phyloP scores from a whole-genome alignment of 202 grass and related monocot genomes.

The Panicum hallii region DNA sequence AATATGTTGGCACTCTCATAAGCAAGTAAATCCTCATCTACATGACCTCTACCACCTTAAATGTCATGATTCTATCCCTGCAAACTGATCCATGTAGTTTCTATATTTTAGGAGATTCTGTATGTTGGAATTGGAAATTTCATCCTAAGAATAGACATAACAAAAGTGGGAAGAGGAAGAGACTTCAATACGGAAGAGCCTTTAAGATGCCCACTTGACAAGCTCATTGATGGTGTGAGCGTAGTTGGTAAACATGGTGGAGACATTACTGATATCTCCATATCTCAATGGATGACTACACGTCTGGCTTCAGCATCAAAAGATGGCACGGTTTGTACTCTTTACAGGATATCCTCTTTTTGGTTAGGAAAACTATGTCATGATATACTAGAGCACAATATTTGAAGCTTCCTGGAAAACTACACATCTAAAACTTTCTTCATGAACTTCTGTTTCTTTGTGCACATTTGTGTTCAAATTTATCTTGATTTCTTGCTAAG shows the following conservation, averaged over 20 bases:
- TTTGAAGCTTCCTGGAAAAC: slow-evolving; percentile 23
- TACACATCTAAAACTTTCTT: neutral
- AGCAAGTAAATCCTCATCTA: slow-evolving; percentile 71
- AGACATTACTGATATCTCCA: slow-evolving; percentile 83
- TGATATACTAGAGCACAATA: neutral
- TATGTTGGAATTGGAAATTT: slow-evolving; percentile 86
- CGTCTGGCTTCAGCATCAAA: slow-evolving; percentile 88
- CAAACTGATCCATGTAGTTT: slow-evolving; percentile 30
- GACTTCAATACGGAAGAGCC: slow-evolving; percentile 78
- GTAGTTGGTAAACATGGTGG: slow-evolving; percentile 92
- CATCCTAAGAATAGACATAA: slow-evolving; percentile 82
- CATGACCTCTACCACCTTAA: neutral
- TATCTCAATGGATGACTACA: slow-evolving; percentile 98
- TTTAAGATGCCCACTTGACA: slow-evolving; percentile 70
- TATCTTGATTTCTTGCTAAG: neutral
- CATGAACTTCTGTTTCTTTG: slow-evolving; percentile 1
- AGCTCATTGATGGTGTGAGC: slow-evolving; percentile 74
- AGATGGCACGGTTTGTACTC: slow-evolving; percentile 92
- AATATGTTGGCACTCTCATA: slow-evolving; percentile 99
- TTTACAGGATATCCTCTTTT: slow-evolving; percentile 26
- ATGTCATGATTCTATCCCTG: slow-evolving; percentile 39
- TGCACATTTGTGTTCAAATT: neutral
- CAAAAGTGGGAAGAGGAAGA: slow-evolving; percentile 79
- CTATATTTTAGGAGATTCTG: slow-evolving; percentile 73
- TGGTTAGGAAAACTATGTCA: slow-evolving; percentile 20